phyloP scores from a whole-genome alignment of 139 green algal genomes.

The Chlorella sorokiniana region DNA sequence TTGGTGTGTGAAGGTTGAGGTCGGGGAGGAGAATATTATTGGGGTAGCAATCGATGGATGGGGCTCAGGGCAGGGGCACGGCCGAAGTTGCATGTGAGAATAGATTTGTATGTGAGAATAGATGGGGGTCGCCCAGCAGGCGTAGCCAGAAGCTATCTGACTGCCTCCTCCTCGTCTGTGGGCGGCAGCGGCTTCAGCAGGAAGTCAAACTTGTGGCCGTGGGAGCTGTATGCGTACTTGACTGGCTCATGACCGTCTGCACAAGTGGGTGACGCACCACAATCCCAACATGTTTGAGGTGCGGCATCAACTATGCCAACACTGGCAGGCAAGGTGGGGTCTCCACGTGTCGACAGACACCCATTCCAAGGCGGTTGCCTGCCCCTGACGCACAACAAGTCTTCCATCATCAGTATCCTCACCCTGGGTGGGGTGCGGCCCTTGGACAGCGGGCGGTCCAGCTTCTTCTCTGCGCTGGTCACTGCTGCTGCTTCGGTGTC shows the following conservation, averaged over 20 bases:
- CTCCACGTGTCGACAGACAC: too few relatives aligned
- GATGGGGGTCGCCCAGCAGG: too few relatives aligned
- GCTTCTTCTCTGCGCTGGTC: background rate
- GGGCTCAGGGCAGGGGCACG: background rate
- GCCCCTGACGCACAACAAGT: too few relatives aligned
- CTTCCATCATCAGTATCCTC: too few relatives aligned
- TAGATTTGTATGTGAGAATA: too few relatives aligned
- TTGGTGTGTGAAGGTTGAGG: too few relatives aligned
- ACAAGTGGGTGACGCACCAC: background rate
- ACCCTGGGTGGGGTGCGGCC: slow-evolving; percentile 1
- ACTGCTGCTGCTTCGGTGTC: background rate
- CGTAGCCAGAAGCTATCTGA: too few relatives aligned
- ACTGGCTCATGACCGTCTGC: background rate
- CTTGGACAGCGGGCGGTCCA: background rate
- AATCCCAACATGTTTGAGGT: background rate
- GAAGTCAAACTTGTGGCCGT: slow-evolving; percentile 14
- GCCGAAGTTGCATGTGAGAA: background rate
- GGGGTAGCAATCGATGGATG: too few relatives aligned
- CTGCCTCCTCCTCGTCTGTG: slow-evolving; percentile 18
- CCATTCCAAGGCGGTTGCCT: too few relatives aligned
- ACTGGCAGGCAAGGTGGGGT: too few relatives aligned
- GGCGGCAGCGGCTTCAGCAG: slow-evolving; percentile 23
- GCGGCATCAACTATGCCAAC: too few relatives aligned
- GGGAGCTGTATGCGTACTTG: background rate
- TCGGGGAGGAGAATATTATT: too few relatives aligned